These are phyloP conservation scores for Phytophthora gonapodyides DNA, from an alignment of 352 stramenopile genomes.

Conservation along the genomic window DNA sequence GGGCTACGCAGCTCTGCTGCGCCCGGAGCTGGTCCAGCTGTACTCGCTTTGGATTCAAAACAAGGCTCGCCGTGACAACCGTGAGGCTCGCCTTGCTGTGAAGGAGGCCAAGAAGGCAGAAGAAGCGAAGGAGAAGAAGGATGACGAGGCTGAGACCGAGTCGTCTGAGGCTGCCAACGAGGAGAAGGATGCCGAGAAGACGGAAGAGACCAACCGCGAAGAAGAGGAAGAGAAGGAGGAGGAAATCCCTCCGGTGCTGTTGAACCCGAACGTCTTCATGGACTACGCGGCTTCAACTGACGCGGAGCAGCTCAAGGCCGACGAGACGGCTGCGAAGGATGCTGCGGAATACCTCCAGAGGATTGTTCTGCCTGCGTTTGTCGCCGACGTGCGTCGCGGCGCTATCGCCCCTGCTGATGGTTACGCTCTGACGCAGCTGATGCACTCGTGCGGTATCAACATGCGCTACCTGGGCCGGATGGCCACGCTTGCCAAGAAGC, in stretches of 20 bases:
- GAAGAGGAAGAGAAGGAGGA: conserved; percentile 57
- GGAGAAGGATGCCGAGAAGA: conserved; percentile 34
- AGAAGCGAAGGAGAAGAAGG: conserved; percentile 33
- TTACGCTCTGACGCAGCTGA: conserved; percentile 90
- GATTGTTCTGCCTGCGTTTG: conserved; percentile 86
- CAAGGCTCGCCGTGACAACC: conserved; percentile 62
- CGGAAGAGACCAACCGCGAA: conserved; percentile 1
- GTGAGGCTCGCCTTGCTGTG: conserved; percentile 51
- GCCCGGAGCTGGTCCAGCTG: conserved; percentile 92
- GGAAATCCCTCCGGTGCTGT: conserved; percentile 53
- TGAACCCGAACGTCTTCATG: conserved; percentile 93
- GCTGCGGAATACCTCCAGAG: conserved; percentile 84
- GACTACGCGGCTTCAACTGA: conserved; percentile 84
- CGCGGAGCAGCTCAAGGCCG: conserved; percentile 57
- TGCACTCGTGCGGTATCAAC: conserved; percentile 97
- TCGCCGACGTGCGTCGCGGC: conserved; percentile 83
- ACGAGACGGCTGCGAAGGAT: conserved; percentile 76
- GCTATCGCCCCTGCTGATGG: conserved; percentile 89
- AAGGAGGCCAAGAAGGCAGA: conserved; percentile 55
- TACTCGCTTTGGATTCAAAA: conserved; percentile 93
- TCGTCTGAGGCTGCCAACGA: conserved; percentile 30
- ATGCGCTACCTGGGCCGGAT: conserved; percentile 96
- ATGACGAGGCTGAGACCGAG: conserved; percentile 32
- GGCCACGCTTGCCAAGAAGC: conserved; percentile 85
- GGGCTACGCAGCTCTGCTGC: conserved; percentile 90